Conservation (phyloP, 345 rosid genomes). For the Crucihimalaya himalaica region DNA sequence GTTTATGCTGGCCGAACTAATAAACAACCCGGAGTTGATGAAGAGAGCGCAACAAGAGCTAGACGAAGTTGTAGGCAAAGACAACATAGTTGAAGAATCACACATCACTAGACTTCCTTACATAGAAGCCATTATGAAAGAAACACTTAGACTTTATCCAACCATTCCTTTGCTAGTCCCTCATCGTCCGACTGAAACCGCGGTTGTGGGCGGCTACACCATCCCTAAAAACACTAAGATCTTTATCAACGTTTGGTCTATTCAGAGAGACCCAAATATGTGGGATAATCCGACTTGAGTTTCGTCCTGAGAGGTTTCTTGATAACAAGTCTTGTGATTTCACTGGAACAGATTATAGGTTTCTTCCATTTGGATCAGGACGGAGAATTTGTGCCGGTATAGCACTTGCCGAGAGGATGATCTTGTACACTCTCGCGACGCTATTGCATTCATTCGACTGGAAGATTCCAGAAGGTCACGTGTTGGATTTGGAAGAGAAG, state of each 20-base stretch:
- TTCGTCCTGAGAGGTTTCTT: conserved; percentile 38
- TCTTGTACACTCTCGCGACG: conserved; percentile 57
- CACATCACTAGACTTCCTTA: conserved; percentile 30
- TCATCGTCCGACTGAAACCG: conserved; percentile 7
- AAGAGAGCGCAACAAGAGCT: conserved; percentile 33
- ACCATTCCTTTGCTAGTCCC: conserved; percentile 31
- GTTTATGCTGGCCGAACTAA: conserved; percentile 34
- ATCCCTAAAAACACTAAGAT: conserved; percentile 27
- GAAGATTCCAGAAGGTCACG: conserved; percentile 44
- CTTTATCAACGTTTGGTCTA: conserved; percentile 31
- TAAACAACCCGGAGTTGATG: conserved; percentile 1
- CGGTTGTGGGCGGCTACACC: conserved; percentile 17
- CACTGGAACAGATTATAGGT: conserved; percentile 56
- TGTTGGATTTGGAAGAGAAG: conserved; percentile 54
- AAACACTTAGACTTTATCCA: conserved; percentile 37
- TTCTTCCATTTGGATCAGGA: conserved; percentile 87
- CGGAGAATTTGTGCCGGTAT: conserved; percentile 70
- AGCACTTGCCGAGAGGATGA: conserved; percentile 77
- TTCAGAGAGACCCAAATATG: conserved; percentile 21
- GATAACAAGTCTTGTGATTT: conserved; percentile 44
- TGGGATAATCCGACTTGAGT: conserved; percentile 31
- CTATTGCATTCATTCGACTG: conserved; percentile 73
- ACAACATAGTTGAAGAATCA: conserved; percentile 31
- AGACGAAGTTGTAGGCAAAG: conserved; percentile 29
- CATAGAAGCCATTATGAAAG: conserved; percentile 31